Percentiles rank a stretch among this genome's conserved stretches.
phyloP scores from a whole-genome alignment of 1,284 basidiomycete species.

The Tilletia caries region DNA sequence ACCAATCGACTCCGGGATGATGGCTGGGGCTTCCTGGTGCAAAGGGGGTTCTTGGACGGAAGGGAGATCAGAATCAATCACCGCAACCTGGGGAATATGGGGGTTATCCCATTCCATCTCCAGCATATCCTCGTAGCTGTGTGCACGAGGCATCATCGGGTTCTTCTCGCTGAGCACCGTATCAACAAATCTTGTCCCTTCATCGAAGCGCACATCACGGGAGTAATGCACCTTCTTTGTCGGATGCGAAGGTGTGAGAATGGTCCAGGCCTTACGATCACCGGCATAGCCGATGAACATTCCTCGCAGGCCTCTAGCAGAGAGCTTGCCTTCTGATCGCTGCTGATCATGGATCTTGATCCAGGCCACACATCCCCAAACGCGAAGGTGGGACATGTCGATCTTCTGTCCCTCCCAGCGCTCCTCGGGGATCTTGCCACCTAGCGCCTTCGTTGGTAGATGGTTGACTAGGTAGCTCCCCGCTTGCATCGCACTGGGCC shows the following conservation, averaged over 20 bases:
- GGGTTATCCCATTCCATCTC: not conserved
- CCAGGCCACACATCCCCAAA: not conserved
- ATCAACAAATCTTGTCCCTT: not conserved
- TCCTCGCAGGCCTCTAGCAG: not conserved
- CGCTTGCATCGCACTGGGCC: not conserved
- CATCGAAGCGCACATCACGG: not conserved
- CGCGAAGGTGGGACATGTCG: not conserved
- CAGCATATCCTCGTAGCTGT: not conserved
- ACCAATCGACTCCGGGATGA: not conserved
- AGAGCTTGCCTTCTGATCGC: not conserved
- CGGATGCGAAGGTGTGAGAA: not conserved
- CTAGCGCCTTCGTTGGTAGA: not conserved
- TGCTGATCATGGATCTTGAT: conserved; percentile 1
- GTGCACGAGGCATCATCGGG: not conserved
- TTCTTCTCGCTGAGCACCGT: not conserved
- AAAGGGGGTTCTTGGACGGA: not conserved
- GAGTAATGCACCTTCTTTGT: not conserved
- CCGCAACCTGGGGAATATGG: not conserved
- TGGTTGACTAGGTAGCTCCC: not conserved
- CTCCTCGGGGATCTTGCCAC: not conserved
- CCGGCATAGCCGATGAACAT: not conserved
- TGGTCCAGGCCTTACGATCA: not conserved
- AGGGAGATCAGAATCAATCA: no score
- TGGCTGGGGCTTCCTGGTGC: not conserved
- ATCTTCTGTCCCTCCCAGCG: not conserved